A percentile compares a stretch with the other conserved stretches of the same genome.
These are phyloP conservation scores for Casuarina glauca DNA, from an alignment of 306 rosid genomes.

Conservation along the genomic window DNA sequence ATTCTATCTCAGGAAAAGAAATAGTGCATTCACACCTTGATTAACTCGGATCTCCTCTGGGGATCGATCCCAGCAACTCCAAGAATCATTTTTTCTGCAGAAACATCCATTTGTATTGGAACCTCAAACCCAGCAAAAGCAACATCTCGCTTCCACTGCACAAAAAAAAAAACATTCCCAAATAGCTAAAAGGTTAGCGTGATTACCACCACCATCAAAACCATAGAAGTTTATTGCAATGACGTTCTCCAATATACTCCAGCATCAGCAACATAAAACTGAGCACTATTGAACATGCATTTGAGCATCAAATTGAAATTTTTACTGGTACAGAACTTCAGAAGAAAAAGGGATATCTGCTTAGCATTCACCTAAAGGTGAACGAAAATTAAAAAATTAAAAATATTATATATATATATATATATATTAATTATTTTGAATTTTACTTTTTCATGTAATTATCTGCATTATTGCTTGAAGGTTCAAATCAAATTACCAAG, in stretches of 20 bases:
- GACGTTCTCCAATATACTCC: background rate
- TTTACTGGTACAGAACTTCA: background rate
- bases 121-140: slow-evolving; percentile 94
- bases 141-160: slow-evolving; percentile 90
- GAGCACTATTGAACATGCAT: background rate
- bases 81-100: slow-evolving; percentile 80
- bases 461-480: background rate
- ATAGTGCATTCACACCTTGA: slow-evolving; percentile 49
- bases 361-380: background rate
- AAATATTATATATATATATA: too few relatives aligned
- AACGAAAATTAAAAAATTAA: background rate
- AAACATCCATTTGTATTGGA: slow-evolving; percentile 87
- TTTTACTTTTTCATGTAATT: background rate
- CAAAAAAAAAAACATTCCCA: background rate
- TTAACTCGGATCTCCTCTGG: slow-evolving; percentile 71
- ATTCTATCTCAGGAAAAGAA: background rate
- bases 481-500: background rate
- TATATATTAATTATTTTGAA: background rate
- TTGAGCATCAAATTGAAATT: background rate
- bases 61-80: slow-evolving; percentile 82
- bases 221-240: background rate
- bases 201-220: background rate
- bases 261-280: background rate
- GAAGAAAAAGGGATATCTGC: background rate
- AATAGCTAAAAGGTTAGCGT: background rate